Base-by-base conservation (phyloP, 2,329 filamentous ascomycete species). In the Epichloe gansuensis region DNA sequence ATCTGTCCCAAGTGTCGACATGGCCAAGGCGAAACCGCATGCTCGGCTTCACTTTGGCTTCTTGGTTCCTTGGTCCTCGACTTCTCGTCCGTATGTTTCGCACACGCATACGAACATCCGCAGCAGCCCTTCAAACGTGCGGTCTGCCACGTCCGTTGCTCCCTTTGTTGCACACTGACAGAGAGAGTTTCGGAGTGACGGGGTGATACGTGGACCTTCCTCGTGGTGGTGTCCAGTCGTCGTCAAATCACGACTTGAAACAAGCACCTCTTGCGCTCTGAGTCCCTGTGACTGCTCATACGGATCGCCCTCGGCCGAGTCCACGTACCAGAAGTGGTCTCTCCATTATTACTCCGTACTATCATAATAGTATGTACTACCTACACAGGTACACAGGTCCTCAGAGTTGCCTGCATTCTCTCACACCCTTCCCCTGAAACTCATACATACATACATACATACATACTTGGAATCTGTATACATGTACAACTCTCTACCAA, bases 401-500 rank as follows among this genome's bases (percentile, higher is more conserved):
- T 44, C 42, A 5, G 42, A 44, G 42, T 7, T 21, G 42, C 42
- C 3, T 21, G 42, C 42, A 44, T 23, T 25, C 4, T 12, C 31
- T 28, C 21, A 44, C 42, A 1, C 42, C 42, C 12, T 4, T 9
- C 8, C 3, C 8, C 39, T 17, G 17, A 41, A n/a, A 28, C n/a
- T 21, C 17, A 21, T 21, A 21, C 17, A 21, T 21, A 21, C n/a
- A n/a, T n/a, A n/a, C n/a, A n/a, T n/a, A n/a, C n/a, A n/a, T n/a
- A n/a, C n/a, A n/a, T n/a, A n/a, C n/a, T n/a, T n/a, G n/a, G n/a
- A n/a, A n/a, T n/a, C n/a, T n/a, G n/a, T n/a, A n/a, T n/a, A n/a
- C n/a, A n/a, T n/a, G n/a, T n/a, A n/a, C 48, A 21, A 50, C 48
- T 50, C 48, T 50, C 48, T 50, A 39, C 48, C 37, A 50, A 43